Base-by-base conservation (phyloP, 73 alveolate genomes). In the Paramecium octaurelia region DNA sequence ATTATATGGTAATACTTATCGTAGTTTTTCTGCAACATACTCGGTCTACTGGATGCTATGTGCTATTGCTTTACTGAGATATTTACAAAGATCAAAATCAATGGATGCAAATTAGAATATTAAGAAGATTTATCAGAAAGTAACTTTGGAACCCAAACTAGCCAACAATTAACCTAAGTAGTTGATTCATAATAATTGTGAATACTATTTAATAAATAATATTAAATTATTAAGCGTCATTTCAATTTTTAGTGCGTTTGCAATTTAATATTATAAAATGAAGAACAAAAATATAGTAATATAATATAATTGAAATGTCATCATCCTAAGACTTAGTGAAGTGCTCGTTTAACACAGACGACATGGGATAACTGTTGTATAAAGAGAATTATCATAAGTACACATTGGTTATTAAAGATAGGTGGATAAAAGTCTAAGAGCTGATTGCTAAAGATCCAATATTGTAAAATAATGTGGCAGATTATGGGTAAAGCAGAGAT, bases 361-460 rank as follows among this genome's bases (percentile, higher is more conserved):
- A 73, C n/a, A 34, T 73, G 59, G 87, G 60, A 29, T 43, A 73
- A 36, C 34, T 73, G 4, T 38, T 73, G 40, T 73, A 35, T 38
- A 73, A 38, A 38, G 87, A 73, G 18, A 73, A 16, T 21, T 73
- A 73, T 73, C 36, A 73, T 44, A 80, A 80, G 75, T 80, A 80
- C 2, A 12, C 10, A 43, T 18, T 75, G 29, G 60, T 48, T 48
- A 31, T 34, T 75, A 48, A 59, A 40, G 8, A 44, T 80, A 80
- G 91, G 46, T 80, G 91, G 91, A 80, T 80, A 21, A 80, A 80
- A 48, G 76, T 80, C 24, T 80, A 40, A 23, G 92, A 89, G 35
- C 21, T 89, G 59, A 43, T 89, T 70, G 86, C 77, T 20, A 85
- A 89, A 36, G 94, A 89, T 76, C 94, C 94, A 14, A 85, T 89